Evolutionary conservation across 345 rosid genomes (phyloP).

Genomic region (Litchi chinensis): DNA sequence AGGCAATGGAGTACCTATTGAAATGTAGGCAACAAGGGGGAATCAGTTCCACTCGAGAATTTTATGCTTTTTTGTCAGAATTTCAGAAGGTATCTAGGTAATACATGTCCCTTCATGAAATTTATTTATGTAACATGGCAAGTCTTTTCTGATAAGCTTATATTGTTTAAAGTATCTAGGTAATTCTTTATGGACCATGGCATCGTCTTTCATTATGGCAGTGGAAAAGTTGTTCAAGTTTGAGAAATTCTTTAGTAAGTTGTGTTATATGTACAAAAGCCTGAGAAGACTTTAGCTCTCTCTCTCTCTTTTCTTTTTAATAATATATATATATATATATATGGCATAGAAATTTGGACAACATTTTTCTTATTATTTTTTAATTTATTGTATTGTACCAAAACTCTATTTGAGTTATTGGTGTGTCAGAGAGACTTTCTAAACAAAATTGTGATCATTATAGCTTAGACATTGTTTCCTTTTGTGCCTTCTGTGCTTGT

Average conservation of each 20-base stretch:
- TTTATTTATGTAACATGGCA: constrained; percentile 4
- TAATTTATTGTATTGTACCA: not conserved
- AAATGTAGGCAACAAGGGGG: constrained; percentile 62
- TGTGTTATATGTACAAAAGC: not conserved
- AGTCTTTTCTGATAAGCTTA: not conserved
- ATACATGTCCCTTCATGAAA: constrained; percentile 8
- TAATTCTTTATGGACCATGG: not conserved
- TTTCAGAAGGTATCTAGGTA: constrained; percentile 94
- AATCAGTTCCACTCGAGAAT: constrained; percentile 63
- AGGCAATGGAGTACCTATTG: constrained; percentile 86
- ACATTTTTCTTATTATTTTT: not conserved
- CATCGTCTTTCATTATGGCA: not conserved
- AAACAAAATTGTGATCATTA: not conserved
- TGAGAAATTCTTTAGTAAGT: not conserved
- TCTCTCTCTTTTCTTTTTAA: no score
- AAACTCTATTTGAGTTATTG: not conserved
- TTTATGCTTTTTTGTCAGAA: constrained; percentile 61
- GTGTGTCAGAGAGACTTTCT: not conserved
- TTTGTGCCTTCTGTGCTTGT: not conserved
- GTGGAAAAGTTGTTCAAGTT: not conserved
- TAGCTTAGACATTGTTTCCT: not conserved
- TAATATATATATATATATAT: no score
- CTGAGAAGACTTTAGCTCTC: no score
- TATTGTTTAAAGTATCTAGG: not conserved
- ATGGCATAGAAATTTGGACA: not conserved